These are phyloP conservation scores for Aureobasidium vineae DNA, from an alignment of 2,329 filamentous ascomycete species.

Conservation along the genomic window DNA sequence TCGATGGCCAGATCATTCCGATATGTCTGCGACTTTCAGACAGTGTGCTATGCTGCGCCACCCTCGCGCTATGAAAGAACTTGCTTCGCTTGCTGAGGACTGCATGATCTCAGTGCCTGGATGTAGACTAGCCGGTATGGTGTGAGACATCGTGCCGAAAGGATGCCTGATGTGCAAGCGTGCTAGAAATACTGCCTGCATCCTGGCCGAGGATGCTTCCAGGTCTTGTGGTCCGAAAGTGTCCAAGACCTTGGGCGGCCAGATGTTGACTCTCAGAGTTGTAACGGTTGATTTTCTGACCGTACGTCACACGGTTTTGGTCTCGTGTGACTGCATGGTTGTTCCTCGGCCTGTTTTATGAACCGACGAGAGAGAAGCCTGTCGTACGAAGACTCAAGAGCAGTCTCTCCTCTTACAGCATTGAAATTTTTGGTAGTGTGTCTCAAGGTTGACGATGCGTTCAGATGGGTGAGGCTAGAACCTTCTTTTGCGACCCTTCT, in stretches of 20 bases:
- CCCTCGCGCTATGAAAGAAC: too few relatives aligned
- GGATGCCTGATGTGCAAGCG: neutral
- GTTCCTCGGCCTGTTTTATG: neutral
- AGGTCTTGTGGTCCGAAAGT: neutral
- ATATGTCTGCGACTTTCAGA: too few relatives aligned
- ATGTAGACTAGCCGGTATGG: neutral
- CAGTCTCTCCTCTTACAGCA: neutral
- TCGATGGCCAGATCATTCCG: neutral
- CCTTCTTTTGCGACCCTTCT: neutral
- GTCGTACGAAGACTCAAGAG: neutral
- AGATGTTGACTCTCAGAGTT: too few relatives aligned
- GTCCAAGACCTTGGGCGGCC: too few relatives aligned
- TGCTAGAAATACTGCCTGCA: neutral
- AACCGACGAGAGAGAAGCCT: neutral
- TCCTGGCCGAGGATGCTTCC: neutral
- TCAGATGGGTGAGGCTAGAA: constrained; percentile 13
- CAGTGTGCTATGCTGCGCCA: too few relatives aligned
- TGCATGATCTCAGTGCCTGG: neutral
- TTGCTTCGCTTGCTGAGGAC: neutral
- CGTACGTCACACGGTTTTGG: neutral
- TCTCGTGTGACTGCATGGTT: neutral
- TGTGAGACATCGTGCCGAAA: neutral
- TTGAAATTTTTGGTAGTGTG: neutral
- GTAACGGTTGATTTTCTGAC: neutral
- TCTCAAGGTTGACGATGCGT: neutral